Evolutionary conservation across 2,329 filamentous ascomycete species (phyloP), one percentile per base, ranked within the genome.

Genomic region (Incumbomyces delicatus): DNA sequence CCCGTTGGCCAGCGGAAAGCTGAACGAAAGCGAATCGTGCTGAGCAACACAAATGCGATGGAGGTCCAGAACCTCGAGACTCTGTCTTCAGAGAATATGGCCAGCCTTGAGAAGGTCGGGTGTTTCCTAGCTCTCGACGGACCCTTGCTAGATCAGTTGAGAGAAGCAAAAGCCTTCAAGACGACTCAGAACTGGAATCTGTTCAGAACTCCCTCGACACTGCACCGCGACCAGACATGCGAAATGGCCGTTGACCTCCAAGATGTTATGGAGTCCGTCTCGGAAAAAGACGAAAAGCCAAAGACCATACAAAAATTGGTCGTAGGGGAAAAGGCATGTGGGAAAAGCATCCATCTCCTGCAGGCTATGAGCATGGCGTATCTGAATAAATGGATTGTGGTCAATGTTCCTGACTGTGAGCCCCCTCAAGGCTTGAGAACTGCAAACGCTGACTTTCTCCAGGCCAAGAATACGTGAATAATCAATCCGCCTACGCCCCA

Each of bases 1-100:
- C 71, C 71, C 11, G 74, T 79, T 2, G 90, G 89, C 55, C 89
- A 95, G 73, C 80, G 89, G 55, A 94, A 88, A 68, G 85, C 86
- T 22, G 73, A 86, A 62, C 81, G 88, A 55, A 95, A 94, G 72
- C 81, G 86, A 57, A 86, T 98, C 59, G 81, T 94, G 50, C 79
- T 98, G 50, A 90, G 84, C 72, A 98, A 96, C 69, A 85, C 86
- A 65, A 96, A 95, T 68, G 92, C 92, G 41, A 71, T 95, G 32
- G 78, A 83, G 50, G 83, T 96, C 6, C 62, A 72, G 18, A 84
- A 79, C 10, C 72, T 94, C 56, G 67, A 74, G 50, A 75, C 82
- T 41, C 61, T 94, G 46, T 73, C 67, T 11, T 61, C 66, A 8
- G 69, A 75, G 52, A 76, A 73, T 36, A 68, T 83, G 66, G 64